Conservation (phyloP, 208 protist species). For the Trichomonas tenax region DNA sequence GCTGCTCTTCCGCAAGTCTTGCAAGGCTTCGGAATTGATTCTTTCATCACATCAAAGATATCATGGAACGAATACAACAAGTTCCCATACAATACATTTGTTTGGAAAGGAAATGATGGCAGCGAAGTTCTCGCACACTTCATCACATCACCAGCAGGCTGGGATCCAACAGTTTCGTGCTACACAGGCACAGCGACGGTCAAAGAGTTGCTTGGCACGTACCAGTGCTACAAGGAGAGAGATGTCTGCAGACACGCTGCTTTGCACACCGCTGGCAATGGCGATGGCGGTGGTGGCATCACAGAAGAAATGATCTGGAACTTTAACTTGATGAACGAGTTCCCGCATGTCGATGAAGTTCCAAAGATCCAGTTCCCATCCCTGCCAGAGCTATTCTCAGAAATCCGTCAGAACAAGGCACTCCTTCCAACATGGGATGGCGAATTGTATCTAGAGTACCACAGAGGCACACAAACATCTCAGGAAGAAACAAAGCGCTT, state of each 20-base stretch:
- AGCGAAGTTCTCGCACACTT: conserved; percentile 19
- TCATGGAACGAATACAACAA: neutral
- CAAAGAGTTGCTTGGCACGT: neutral
- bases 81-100: conserved; percentile 11
- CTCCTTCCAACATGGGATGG: neutral
- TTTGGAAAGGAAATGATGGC: conserved; percentile 25
- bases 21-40: neutral
- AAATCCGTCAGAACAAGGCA: neutral
- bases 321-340: neutral
- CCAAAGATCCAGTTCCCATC: neutral
- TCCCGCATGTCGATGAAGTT: neutral
- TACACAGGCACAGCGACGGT: neutral
- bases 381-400: neutral
- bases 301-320: conserved; percentile 26
- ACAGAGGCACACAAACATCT: conserved; percentile 24
- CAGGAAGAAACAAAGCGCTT: conserved; percentile 10
- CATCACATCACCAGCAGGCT: neutral
- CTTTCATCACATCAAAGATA: neutral
- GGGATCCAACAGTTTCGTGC: neutral
- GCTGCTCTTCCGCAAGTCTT: neutral
- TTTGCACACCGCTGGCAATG: conserved; percentile 12
- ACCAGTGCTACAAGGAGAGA: neutral
- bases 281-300: conserved; percentile 26
- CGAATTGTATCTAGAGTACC: conserved; percentile 27
- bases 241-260: neutral